Evolutionary conservation across 805 yeast species (phyloP), one percentile per base, ranked within the genome.

Genomic region (Wickerhamiella parazyma): DNA sequence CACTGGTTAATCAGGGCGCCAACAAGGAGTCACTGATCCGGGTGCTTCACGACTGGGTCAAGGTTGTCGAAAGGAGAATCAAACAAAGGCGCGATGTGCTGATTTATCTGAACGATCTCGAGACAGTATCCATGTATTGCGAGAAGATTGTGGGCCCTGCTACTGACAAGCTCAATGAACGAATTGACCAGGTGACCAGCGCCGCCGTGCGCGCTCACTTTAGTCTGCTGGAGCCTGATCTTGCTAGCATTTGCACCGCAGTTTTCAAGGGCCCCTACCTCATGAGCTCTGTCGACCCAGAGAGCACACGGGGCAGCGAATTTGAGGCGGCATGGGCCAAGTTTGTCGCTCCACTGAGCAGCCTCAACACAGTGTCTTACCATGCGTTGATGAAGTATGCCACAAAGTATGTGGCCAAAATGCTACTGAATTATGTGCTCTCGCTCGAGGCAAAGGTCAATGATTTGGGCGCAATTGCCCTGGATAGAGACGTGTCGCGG

Each of bases 401-500:
- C 3, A 78, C 81, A 5, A 61, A 69, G 3, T 65, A 71, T 36
- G 55, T 83, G 20, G 75, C 85, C 1, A 64, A 64, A 17, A 51
- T 71, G 14, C 54, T 85, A 3, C 94, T 84, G 54, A 69, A 72
- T 48, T 77, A 77, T 52, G 64, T 89, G 22, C 73, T 89, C 76
- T 51, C 68, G 3, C 66, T 82, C 37, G 73, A 78, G 38, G 72
- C 74, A 42, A 75, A 73, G 50, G 74, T 85, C 47, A 86, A 83
- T 55, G 93, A 82, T 52, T 62, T 82, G 33, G 97, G 96, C 1
- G 77, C 93, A 0, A 70, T 85, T 24, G 80, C 78, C 50, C 64
- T 91, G 40, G 97, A 91, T 50, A 75, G 82, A 47, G 95, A 87
- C 56, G 63, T 86, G 18, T 75, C 86, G 38, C 68, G 73, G 21